Conservation (phyloP, 2,329 filamentous ascomycete genomes). For the Leptodontidium sp. region DNA sequence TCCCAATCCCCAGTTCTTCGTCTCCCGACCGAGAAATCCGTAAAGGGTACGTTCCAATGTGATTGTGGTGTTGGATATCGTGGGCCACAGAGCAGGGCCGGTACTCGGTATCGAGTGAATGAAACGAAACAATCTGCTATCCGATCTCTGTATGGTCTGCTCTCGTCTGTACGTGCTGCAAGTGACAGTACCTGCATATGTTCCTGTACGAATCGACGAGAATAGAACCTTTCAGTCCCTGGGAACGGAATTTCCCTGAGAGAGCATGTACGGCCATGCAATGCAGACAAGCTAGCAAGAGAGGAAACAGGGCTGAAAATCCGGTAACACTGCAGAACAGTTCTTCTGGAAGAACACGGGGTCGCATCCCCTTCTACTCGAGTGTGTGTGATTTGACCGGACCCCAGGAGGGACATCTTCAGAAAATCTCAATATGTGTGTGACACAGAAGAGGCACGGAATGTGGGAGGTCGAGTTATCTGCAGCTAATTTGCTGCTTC, state of each 20-base stretch:
- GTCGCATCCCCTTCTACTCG: background rate
- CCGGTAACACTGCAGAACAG: constrained; percentile 1
- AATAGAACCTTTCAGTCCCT: constrained; percentile 7
- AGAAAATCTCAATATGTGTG: constrained; percentile 1
- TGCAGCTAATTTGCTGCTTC: constrained; percentile 15
- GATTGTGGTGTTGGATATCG: background rate
- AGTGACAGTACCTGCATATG: constrained; percentile 16
- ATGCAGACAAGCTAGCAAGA: background rate
- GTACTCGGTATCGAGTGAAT: constrained; percentile 8
- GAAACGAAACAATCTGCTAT: constrained; percentile 4
- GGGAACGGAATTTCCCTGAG: background rate
- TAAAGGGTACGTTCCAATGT: background rate
- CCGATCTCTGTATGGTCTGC: background rate
- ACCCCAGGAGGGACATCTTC: background rate
- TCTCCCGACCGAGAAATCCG: constrained; percentile 6
- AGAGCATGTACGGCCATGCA: background rate
- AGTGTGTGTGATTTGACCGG: background rate
- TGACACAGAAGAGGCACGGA: constrained; percentile 12
- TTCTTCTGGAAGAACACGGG: constrained; percentile 7
- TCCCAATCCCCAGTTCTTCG: background rate
- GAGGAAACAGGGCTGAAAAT: constrained; percentile 7
- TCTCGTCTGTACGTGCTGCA: constrained; percentile 5
- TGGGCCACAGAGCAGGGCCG: background rate
- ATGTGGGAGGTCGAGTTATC: background rate
- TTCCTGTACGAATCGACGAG: constrained; percentile 9